These are phyloP conservation scores for Mycena pura DNA, from an alignment of 768 basidiomycete genomes.

Conservation along the genomic window DNA sequence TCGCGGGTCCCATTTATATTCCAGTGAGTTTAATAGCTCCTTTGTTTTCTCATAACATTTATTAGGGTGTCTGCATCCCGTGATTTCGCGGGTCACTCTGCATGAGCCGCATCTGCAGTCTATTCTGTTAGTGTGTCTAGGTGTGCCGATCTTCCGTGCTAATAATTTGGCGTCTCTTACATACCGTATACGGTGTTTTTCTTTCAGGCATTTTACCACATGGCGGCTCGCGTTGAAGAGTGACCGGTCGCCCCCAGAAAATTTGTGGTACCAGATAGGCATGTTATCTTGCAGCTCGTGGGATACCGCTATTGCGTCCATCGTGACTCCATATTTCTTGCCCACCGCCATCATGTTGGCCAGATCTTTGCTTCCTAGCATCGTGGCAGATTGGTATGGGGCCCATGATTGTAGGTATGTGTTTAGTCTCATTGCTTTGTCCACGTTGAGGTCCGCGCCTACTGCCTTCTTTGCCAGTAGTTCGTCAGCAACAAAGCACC, in stretches of 20 bases:
- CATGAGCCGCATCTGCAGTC: conserved; percentile 8
- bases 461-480: not conserved
- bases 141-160: not conserved
- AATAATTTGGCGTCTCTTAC: not conserved
- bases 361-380: not conserved
- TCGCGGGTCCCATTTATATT: conserved; percentile 15
- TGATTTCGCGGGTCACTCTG: not conserved
- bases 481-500: not conserved
- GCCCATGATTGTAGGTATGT: not conserved
- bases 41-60: conserved; percentile 6
- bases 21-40: not conserved
- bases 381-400: not conserved
- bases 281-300: not conserved
- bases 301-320: not conserved
- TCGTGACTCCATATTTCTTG: not conserved
- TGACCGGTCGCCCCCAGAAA: not conserved
- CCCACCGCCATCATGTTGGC: not conserved
- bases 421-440: not conserved
- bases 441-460: not conserved
- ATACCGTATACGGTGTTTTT: not conserved
- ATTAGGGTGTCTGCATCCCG: conserved; percentile 10
- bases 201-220: not conserved
- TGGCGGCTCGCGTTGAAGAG: not conserved
- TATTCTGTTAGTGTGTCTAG: not conserved
- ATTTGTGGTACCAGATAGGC: not conserved